A percentile compares a stretch with the other conserved stretches of the same genome.
These are phyloP conservation scores for Podaxis sp. DNA, from an alignment of 768 basidiomycete species.

Conservation along the genomic window DNA sequence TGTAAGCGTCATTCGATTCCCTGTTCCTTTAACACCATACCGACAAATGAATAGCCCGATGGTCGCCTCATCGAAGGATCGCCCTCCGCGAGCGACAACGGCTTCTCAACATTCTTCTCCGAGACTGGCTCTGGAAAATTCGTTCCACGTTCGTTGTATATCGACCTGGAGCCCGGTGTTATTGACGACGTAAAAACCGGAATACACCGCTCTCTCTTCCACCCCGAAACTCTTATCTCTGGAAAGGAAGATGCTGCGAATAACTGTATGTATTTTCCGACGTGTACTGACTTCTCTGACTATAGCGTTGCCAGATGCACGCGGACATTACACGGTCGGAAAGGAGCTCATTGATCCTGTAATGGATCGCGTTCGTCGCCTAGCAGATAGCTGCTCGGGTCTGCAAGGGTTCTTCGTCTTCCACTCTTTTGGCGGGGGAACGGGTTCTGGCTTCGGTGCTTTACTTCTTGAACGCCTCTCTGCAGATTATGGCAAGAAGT, in stretches of 20 bases:
- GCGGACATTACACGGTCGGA: conserved; percentile 97
- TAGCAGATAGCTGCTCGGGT: conserved; percentile 95
- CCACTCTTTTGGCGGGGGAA: conserved; percentile 99
- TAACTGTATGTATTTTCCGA: conserved; percentile 71
- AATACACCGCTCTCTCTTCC: conserved; percentile 90
- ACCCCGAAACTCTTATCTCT: conserved; percentile 94
- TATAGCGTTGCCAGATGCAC: conserved; percentile 64
- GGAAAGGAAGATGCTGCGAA: conserved; percentile 99
- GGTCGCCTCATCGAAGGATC: conserved; percentile 79
- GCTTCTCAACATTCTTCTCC: conserved; percentile 98
- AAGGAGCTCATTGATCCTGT: conserved; percentile 97
- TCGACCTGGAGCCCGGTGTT: conserved; percentile 93
- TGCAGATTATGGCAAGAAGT: conserved; percentile 98
- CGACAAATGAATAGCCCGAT: conserved; percentile 64
- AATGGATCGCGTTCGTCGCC: conserved; percentile 91
- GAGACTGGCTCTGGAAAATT: conserved; percentile 93
- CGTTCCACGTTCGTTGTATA: conserved; percentile 95
- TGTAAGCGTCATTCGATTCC: conserved; percentile 48
- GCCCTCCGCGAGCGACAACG: conserved; percentile 70
- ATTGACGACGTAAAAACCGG: conserved; percentile 95
- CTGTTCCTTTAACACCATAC: conserved; percentile 18
- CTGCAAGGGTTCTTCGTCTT: conserved; percentile 99
- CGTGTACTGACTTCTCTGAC: conserved; percentile 19
- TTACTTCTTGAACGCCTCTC: conserved; percentile 94
- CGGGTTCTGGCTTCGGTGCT: conserved; percentile 97